A percentile compares a stretch with the other conserved stretches of the same genome.
Conservation (phyloP, 2,329 filamentous ascomycete genomes). For the Alternaria sp. region DNA sequence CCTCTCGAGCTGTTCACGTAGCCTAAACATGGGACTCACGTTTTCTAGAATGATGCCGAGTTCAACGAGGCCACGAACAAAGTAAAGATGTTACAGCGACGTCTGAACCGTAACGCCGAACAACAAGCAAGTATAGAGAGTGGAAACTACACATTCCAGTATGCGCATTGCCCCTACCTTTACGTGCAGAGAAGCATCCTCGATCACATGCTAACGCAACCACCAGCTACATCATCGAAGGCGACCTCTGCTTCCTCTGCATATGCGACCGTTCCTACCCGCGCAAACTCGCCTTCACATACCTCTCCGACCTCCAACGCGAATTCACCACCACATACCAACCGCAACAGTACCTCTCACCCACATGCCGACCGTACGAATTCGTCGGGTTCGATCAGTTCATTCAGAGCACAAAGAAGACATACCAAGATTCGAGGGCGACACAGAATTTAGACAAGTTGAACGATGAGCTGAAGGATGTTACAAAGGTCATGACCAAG, state of each 20-base stretch:
- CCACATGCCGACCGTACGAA: slow-evolving; percentile 84
- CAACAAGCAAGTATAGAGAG: slow-evolving; percentile 91
- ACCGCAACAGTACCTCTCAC: slow-evolving; percentile 72
- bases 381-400: slow-evolving; percentile 99
- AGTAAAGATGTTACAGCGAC: slow-evolving; percentile 86
- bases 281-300: slow-evolving; percentile 97
- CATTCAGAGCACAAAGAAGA: slow-evolving; percentile 89
- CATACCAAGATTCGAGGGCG: slow-evolving; percentile 91
- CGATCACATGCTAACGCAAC: slow-evolving; percentile 12
- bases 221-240: slow-evolving; percentile 79
- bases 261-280: slow-evolving; percentile 94
- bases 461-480: slow-evolving; percentile 95
- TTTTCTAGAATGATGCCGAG: slow-evolving; percentile 68
- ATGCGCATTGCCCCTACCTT: slow-evolving; percentile 44
- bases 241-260: slow-evolving; percentile 87
- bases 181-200: neutral
- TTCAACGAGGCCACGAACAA: slow-evolving; percentile 89
- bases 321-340: slow-evolving; percentile 92
- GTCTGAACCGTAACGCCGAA: slow-evolving; percentile 86
- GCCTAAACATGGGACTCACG: slow-evolving; percentile 17
- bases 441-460: slow-evolving; percentile 92
- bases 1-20: neutral
- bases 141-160: slow-evolving; percentile 84
- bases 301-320: slow-evolving; percentile 87
- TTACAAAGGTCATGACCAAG: slow-evolving; percentile 99